These are phyloP conservation scores for Meredithiella fracta DNA, from an alignment of 2,329 filamentous ascomycete genomes.

Conservation along the genomic window DNA sequence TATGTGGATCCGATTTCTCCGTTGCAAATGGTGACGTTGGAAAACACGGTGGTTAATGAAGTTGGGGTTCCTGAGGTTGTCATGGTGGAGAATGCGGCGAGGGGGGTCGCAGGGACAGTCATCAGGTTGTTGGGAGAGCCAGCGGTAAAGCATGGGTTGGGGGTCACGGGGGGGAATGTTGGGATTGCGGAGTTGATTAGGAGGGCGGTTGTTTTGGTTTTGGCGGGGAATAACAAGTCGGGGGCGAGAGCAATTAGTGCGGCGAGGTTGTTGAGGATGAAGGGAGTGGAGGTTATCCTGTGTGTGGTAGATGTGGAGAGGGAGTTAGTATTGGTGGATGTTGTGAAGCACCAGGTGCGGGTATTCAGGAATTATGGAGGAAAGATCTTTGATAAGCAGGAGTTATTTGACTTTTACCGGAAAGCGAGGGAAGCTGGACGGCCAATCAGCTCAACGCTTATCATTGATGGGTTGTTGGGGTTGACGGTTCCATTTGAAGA, in stretches of 20 bases:
- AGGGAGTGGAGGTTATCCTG: constrained; percentile 63
- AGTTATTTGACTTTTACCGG: constrained; percentile 43
- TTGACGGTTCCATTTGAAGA: constrained; percentile 81
- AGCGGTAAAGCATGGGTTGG: constrained; percentile 38
- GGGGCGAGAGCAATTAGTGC: constrained; percentile 73
- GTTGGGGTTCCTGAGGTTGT: constrained; percentile 76
- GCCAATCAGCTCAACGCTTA: constrained; percentile 47
- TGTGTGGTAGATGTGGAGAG: constrained; percentile 75
- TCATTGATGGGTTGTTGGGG: constrained; percentile 78
- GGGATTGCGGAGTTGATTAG: constrained; percentile 19
- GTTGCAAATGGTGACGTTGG: constrained; percentile 78
- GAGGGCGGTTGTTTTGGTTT: constrained; percentile 43
- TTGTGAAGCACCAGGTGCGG: constrained; percentile 63
- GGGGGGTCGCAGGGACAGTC: constrained; percentile 74
- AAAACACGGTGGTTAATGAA: constrained; percentile 78
- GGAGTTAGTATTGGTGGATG: constrained; percentile 63
- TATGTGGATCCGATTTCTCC: constrained; percentile 49
- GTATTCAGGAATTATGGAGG: constrained; percentile 75
- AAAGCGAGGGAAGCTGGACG: constrained; percentile 22
- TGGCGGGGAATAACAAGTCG: constrained; percentile 92
- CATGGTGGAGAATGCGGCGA: constrained; percentile 79
- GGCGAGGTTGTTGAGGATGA: constrained; percentile 71
- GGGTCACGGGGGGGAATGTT: constrained; percentile 23
- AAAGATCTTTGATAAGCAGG: constrained; percentile 44
- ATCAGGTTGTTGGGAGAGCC: constrained; percentile 49